Evolutionary conservation across 2,329 filamentous ascomycete genomes (phyloP).

Genomic region (Tolypocladium paradoxum): DNA sequence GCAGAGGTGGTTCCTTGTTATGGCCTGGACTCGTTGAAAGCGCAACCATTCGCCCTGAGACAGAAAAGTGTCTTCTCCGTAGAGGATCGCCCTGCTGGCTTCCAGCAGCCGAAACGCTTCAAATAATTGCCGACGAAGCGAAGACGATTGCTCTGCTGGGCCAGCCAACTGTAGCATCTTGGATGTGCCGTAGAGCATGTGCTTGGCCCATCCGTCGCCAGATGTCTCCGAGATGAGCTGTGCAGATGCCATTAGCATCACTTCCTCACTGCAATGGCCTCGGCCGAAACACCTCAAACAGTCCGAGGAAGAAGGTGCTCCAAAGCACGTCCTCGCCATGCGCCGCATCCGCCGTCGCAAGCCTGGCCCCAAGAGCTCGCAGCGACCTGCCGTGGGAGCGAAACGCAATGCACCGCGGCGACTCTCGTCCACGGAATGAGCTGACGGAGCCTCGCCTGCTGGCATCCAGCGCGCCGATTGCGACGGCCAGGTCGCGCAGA

Average conservation of each 20-base stretch:
- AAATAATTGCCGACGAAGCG: conserved; percentile 8
- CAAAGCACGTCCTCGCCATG: conserved; percentile 9
- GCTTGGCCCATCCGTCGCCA: conserved; percentile 13
- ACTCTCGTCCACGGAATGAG: neutral
- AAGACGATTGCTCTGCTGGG: neutral
- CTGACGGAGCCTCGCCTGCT: conserved; percentile 7
- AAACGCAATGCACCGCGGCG: conserved; percentile 5
- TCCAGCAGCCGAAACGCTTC: conserved; percentile 12
- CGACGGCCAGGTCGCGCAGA: conserved; percentile 8
- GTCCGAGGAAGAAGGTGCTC: conserved; percentile 14
- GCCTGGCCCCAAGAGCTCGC: conserved; percentile 2
- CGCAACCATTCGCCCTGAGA: conserved; percentile 2
- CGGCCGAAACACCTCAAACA: conserved; percentile 13
- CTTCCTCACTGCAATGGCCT: neutral
- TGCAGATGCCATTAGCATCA: neutral
- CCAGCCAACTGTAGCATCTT: conserved; percentile 9
- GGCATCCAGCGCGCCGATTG: conserved; percentile 16
- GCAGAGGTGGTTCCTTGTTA: too few species aligned
- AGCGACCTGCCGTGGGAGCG: conserved; percentile 11
- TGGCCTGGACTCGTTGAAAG: neutral
- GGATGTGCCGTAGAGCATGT: conserved; percentile 16
- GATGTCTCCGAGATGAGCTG: conserved; percentile 15
- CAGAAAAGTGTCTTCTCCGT: conserved; percentile 12
- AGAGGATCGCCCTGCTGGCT: conserved; percentile 13
- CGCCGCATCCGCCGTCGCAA: neutral